A percentile compares a stretch with the other conserved stretches of the same genome.
phyloP scores from a whole-genome alignment of 2,329 filamentous ascomycete genomes.

The Nannizzia gypsea region DNA sequence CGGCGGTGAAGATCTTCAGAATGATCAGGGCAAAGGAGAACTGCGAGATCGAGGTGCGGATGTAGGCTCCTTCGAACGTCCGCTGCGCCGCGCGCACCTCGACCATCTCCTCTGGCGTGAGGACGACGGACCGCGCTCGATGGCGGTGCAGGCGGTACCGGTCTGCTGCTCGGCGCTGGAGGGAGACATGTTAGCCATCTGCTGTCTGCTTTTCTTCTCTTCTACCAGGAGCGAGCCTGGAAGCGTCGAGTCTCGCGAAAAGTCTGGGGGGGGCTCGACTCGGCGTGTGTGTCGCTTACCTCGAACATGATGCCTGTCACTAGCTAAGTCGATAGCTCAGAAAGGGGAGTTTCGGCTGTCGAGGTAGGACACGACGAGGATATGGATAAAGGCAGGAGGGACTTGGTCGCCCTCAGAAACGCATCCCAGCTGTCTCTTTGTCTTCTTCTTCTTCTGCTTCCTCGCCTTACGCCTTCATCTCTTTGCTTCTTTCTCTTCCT shows the following conservation, averaged over 20 bases:
- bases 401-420: not conserved
- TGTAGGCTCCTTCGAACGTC: conserved; percentile 94
- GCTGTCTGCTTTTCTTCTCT: not conserved
- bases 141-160: conserved; percentile 69
- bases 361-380: not conserved
- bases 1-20: conserved; percentile 88
- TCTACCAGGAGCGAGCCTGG: not conserved
- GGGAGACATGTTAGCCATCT: not conserved
- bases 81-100: conserved; percentile 90
- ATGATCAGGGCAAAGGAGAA: conserved; percentile 93
- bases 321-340: not conserved
- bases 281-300: too few relatives aligned
- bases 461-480: not conserved
- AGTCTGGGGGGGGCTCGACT: too few relatives aligned
- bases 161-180: conserved; percentile 55
- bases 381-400: not conserved
- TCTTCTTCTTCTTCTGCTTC: not conserved
- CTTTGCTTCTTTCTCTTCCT: not conserved
- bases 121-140: conserved; percentile 67
- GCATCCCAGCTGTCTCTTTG: not conserved
- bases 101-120: conserved; percentile 75
- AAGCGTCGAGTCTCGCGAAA: not conserved
- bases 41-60: conserved; percentile 84
- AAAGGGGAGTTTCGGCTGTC: not conserved
- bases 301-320: not conserved